These are phyloP conservation scores for Holtermanniella nyarrowii DNA, from an alignment of 768 basidiomycete species.

Conservation along the genomic window DNA sequence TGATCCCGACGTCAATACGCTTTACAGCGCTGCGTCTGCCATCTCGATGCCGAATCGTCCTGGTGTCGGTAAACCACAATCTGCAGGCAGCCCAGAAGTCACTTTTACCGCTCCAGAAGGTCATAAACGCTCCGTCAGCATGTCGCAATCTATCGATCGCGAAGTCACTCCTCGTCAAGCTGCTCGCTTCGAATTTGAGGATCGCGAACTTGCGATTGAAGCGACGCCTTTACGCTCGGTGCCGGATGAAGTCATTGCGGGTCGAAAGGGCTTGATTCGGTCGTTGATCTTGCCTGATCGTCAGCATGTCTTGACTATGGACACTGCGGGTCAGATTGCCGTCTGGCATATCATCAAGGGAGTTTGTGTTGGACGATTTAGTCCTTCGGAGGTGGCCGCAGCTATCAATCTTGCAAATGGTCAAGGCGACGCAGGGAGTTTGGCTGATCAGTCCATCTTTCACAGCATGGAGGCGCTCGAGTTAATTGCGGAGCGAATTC, in stretches of 20 bases:
- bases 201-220: slow-evolving; percentile 69
- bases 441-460: slow-evolving; percentile 14
- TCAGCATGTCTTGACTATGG: slow-evolving; percentile 79
- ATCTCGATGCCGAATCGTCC: slow-evolving; percentile 50
- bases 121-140: not conserved
- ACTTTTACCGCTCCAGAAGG: not conserved
- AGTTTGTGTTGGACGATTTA: slow-evolving; percentile 61
- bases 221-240: slow-evolving; percentile 49
- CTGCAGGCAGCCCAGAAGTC: not conserved
- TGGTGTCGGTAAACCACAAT: not conserved
- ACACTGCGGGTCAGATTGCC: slow-evolving; percentile 76
- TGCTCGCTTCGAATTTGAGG: slow-evolving; percentile 39
- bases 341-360: slow-evolving; percentile 86
- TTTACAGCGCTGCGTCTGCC: slow-evolving; percentile 76
- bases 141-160: not conserved
- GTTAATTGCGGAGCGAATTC: slow-evolving; percentile 77
- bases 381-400: slow-evolving; percentile 52
- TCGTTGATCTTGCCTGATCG: slow-evolving; percentile 75
- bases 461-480: slow-evolving; percentile 61
- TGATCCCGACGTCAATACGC: slow-evolving; percentile 62
- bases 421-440: slow-evolving; percentile 35
- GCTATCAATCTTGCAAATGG: slow-evolving; percentile 30
- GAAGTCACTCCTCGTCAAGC: slow-evolving; percentile 9
- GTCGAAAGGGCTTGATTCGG: slow-evolving; percentile 67
- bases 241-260: slow-evolving; percentile 64